Conservation (phyloP, 1,139 yeast species). For the Ogataea hybrid region DNA sequence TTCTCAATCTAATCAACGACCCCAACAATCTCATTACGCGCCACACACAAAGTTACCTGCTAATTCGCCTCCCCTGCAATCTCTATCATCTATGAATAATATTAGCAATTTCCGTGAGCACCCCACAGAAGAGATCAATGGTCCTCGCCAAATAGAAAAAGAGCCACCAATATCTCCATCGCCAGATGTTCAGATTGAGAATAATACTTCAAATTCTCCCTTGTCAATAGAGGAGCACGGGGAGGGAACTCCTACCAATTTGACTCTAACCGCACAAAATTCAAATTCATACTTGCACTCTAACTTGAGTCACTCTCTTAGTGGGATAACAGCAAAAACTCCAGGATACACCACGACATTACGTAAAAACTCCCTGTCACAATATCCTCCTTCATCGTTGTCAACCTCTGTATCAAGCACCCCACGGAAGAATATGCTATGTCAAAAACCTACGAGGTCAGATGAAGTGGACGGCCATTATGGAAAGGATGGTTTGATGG, state of each 20-base stretch:
- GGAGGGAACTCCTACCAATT: too few relatives aligned
- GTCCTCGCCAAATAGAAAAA: background rate
- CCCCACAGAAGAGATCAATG: background rate
- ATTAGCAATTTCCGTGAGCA: constrained; percentile 1
- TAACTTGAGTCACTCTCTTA: background rate
- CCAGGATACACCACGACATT: constrained; percentile 22
- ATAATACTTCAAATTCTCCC: constrained; percentile 12
- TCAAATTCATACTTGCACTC: constrained; percentile 3
- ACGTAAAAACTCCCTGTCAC: constrained; percentile 33
- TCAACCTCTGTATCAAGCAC: constrained; percentile 16
- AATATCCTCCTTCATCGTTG: constrained; percentile 32
- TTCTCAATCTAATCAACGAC: background rate
- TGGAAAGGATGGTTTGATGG: constrained; percentile 17
- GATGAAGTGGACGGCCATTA: constrained; percentile 3
- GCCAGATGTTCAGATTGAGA: constrained; percentile 13
- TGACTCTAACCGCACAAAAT: constrained; percentile 5
- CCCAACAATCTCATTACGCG: constrained; percentile 11
- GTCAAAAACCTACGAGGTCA: constrained; percentile 2
- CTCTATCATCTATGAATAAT: constrained; percentile 9
- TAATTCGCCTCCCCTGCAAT: background rate
- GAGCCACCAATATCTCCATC: constrained; percentile 14
- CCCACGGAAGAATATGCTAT: constrained; percentile 14
- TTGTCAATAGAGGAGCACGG: constrained; percentile 11
- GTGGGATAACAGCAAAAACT: constrained; percentile 4
- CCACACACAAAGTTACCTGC: background rate